A percentile compares a stretch with the other conserved stretches of the same genome.
These are phyloP conservation scores for Canariomyces notabilis DNA, from an alignment of 2,329 filamentous ascomycete species.

Conservation along the genomic window DNA sequence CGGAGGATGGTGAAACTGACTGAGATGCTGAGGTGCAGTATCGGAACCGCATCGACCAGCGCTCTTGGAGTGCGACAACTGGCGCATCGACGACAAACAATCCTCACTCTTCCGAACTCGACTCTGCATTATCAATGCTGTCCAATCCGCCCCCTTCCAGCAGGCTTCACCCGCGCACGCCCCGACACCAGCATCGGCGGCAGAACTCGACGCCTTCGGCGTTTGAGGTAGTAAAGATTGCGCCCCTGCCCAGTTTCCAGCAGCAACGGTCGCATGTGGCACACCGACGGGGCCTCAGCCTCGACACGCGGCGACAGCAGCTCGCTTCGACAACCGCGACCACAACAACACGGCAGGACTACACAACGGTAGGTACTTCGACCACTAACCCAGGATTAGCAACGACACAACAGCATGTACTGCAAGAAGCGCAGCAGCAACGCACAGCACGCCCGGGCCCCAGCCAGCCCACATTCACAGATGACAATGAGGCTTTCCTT, in stretches of 20 bases:
- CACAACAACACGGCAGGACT: constrained; percentile 40
- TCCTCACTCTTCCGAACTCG: constrained; percentile 27
- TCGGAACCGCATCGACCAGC: constrained; percentile 34
- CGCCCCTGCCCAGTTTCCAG: constrained; percentile 55
- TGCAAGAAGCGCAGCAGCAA: constrained; percentile 89
- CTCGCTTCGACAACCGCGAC: constrained; percentile 29
- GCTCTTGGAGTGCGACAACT: constrained; percentile 44
- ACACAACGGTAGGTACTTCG: constrained; percentile 47
- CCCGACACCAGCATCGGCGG: constrained; percentile 73
- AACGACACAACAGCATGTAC: constrained; percentile 66
- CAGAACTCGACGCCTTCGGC: constrained; percentile 80
- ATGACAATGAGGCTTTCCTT: constrained; percentile 50
- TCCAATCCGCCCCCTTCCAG: constrained; percentile 49
- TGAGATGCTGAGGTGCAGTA: constrained; percentile 19
- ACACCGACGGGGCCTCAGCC: constrained; percentile 79
- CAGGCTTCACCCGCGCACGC: constrained; percentile 67
- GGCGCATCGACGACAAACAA: constrained; percentile 29
- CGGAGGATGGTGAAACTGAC: constrained; percentile 8
- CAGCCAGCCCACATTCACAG: constrained; percentile 29
- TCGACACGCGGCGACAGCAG: constrained; percentile 66
- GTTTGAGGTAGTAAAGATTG: constrained; percentile 70
- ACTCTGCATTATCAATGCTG: constrained; percentile 30
- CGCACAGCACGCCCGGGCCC: constrained; percentile 74
- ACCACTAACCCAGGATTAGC: constrained; percentile 54
- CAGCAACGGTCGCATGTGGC: constrained; percentile 38